A percentile compares a stretch with the other conserved stretches of the same genome.
phyloP scores from a whole-genome alignment of 2,329 filamentous ascomycete genomes.

The Pseudogymnoascus verrucosus region DNA sequence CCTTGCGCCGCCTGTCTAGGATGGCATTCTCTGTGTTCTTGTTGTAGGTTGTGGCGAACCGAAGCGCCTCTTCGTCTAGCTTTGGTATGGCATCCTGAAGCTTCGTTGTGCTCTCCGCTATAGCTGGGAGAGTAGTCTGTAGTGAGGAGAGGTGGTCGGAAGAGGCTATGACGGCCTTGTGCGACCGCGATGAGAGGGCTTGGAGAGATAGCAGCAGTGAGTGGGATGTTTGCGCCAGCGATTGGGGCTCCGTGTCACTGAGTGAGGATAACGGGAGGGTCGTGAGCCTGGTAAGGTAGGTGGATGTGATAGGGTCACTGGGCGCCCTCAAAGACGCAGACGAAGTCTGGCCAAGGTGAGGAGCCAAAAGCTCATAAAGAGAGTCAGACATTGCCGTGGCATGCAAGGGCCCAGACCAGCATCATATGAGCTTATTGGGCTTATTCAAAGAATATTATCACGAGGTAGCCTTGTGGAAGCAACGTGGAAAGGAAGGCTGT shows the following conservation, averaged over 20 bases:
- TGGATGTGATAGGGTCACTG: constrained; percentile 46
- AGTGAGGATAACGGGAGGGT: constrained; percentile 69
- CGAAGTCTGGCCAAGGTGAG: constrained; percentile 46
- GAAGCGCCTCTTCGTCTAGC: constrained; percentile 69
- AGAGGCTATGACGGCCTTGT: constrained; percentile 76
- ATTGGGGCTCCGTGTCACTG: constrained; percentile 65
- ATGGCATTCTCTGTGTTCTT: constrained; percentile 60
- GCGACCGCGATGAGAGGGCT: constrained; percentile 78
- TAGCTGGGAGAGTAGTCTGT: constrained; percentile 58
- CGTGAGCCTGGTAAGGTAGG: constrained; percentile 71
- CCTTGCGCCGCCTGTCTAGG: constrained; percentile 66
- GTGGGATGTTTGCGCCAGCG: constrained; percentile 72
- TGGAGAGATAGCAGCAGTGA: constrained; percentile 77
- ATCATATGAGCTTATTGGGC: background rate
- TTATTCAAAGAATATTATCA: background rate
- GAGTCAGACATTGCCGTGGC: constrained; percentile 54
- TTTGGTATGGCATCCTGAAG: constrained; percentile 66
- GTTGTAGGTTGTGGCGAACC: constrained; percentile 77
- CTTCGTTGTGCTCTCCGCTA: constrained; percentile 57
- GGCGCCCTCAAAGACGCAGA: constrained; percentile 19
- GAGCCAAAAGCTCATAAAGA: constrained; percentile 64
- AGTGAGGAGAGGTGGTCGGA: constrained; percentile 70
- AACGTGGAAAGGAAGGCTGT: background rate
- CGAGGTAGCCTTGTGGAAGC: constrained; percentile 3
- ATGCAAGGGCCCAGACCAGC: background rate